Conservation (phyloP, 192 early-diverging fungal genomes). For the Anaeromyces robustus region DNA sequence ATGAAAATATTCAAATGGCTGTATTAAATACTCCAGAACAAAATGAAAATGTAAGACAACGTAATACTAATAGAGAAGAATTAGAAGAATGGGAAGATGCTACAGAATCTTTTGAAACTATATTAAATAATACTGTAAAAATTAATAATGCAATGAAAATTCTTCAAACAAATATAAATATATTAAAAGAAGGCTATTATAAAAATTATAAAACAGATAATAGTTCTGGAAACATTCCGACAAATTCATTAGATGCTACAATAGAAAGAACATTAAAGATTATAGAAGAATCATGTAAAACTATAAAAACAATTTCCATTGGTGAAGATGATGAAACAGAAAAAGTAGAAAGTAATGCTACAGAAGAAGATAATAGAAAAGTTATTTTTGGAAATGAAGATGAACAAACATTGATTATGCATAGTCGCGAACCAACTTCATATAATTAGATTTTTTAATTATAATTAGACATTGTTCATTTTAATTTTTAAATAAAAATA, state of each 20-base stretch:
- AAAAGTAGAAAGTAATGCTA: background rate
- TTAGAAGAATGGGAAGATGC: background rate
- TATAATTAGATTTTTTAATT: background rate
- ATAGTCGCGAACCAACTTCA: background rate
- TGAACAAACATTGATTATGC: background rate
- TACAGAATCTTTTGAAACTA: background rate
- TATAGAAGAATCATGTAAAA: background rate
- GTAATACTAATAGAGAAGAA: background rate
- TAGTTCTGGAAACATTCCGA: background rate
- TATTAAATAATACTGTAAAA: background rate
- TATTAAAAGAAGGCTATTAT: background rate
- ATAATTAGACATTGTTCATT: too few species aligned
- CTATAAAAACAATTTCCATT: background rate
- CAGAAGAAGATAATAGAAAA: background rate
- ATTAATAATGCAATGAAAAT: background rate
- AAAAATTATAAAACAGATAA: background rate
- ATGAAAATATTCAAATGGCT: background rate
- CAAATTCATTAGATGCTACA: background rate
- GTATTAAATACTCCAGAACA: background rate
- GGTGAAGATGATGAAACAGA: background rate
- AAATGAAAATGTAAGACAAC: background rate
- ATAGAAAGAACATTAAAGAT: background rate
- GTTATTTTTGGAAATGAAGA: background rate
- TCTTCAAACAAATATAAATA: background rate
- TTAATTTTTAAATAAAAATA: too few species aligned